These are phyloP conservation scores for Zygoascus ofunaensis DNA, from an alignment of 805 yeast genomes.

Conservation along the genomic window DNA sequence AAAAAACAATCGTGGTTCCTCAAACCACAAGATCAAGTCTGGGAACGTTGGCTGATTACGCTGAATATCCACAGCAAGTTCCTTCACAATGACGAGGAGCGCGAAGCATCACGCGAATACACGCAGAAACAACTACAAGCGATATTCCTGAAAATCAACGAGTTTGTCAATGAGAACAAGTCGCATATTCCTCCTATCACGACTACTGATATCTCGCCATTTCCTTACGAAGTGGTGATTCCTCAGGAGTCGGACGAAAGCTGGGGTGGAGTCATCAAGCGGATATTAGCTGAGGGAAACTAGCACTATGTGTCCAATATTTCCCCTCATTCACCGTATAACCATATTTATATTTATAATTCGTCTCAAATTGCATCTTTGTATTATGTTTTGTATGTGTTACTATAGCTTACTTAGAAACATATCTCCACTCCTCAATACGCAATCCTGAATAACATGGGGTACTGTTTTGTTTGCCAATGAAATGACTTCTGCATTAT, in stretches of 20 bases:
- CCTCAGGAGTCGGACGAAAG: conserved; percentile 19
- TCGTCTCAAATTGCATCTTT: not conserved
- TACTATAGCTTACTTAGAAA: conserved; percentile 16
- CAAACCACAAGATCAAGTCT: conserved; percentile 37
- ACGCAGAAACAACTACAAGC: conserved; percentile 33
- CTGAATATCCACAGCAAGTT: conserved; percentile 26
- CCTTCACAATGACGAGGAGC: conserved; percentile 16
- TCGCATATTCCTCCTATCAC: conserved; percentile 69
- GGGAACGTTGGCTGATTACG: conserved; percentile 66
- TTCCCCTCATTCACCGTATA: not conserved
- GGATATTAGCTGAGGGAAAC: conserved; percentile 18
- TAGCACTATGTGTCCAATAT: not conserved
- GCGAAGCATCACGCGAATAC: conserved; percentile 18
- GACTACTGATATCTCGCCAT: conserved; percentile 56
- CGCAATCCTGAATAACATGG: conserved; percentile 46
- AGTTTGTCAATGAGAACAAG: conserved; percentile 46
- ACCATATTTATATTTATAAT: too few species aligned
- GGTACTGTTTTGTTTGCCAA: conserved; percentile 26
- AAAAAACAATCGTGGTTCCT: conserved; percentile 53
- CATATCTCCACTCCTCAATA: conserved; percentile 56
- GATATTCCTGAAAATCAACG: conserved; percentile 39
- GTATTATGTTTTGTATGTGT: not conserved
- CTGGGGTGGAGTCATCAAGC: conserved; percentile 31
- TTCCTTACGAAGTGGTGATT: conserved; percentile 42
- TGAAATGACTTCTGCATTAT: conserved; percentile 37